Conservation (phyloP, 805 yeast genomes). For the Kluyveromyces lactis region DNA sequence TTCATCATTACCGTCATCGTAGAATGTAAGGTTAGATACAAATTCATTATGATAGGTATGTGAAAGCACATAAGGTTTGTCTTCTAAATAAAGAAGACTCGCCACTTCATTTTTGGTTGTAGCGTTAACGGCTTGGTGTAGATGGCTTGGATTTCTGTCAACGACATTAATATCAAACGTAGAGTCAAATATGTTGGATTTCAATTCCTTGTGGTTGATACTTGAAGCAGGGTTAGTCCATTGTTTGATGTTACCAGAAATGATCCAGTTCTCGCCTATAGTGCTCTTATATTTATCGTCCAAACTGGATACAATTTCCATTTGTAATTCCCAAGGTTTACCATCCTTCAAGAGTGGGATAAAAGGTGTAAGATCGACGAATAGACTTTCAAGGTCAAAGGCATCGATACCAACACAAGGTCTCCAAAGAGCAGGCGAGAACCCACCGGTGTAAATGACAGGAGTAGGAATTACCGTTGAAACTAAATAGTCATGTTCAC, state of each 20-base stretch:
- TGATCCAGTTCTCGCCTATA: slow-evolving; percentile 50
- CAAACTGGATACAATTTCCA: slow-evolving; percentile 48
- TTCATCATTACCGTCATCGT: slow-evolving; percentile 35
- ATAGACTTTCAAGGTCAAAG: slow-evolving; percentile 64
- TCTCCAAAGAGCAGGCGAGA: slow-evolving; percentile 72
- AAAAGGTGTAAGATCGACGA: slow-evolving; percentile 61
- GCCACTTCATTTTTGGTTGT: slow-evolving; percentile 8
- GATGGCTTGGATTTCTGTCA: slow-evolving; percentile 10
- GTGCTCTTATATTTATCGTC: slow-evolving; percentile 26
- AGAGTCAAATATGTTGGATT: slow-evolving; percentile 6
- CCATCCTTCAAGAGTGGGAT: slow-evolving; percentile 58
- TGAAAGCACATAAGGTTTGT: slow-evolving; percentile 1
- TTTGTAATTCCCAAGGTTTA: slow-evolving; percentile 31
- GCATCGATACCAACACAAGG: slow-evolving; percentile 71
- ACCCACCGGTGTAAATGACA: slow-evolving; percentile 72
- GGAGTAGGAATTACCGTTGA: slow-evolving; percentile 64
- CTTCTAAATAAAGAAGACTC: slow-evolving; percentile 3
- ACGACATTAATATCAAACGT: slow-evolving; percentile 6
- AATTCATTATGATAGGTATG: slow-evolving; percentile 17
- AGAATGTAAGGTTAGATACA: slow-evolving; percentile 33
- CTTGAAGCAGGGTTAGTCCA: slow-evolving; percentile 35
- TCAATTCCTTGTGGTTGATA: slow-evolving; percentile 4
- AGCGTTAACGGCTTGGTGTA: slow-evolving; percentile 19
- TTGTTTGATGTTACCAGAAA: slow-evolving; percentile 45
- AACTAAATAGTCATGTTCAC: slow-evolving; percentile 31